Evolutionary conservation across 139 green algal species (phyloP), one percentile per base, ranked within the genome.

Genomic region (Picochlorum sp.): DNA sequence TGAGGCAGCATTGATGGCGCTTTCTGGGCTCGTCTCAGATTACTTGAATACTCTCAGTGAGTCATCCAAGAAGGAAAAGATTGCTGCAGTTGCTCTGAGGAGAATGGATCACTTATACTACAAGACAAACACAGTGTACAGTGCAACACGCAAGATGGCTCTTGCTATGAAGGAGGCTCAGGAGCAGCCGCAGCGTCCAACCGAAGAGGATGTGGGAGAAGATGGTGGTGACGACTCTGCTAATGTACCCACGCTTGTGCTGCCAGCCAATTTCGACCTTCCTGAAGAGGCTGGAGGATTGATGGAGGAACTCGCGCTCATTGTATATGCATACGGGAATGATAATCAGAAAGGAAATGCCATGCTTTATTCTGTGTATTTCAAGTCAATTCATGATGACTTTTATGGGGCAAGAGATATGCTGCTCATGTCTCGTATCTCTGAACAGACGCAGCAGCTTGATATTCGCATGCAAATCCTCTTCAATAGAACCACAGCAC

Each of bases 101-200:
- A 79, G 88, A 28, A 71, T 97, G 26, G 93, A 98, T 80, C 94
- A 98, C 80, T 76, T 97, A 4, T 98, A 99, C 81, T 96, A 92
- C 86, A 98, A 98, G 84, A 86, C 78, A 4, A 72, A 66, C 28
- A 6, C 72, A 0, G 88, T 96, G 70, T 97, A 96, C 58, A 74
- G 80, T 2, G 82, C 89, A 30, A 92, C 92, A 82, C 78, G 85
- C 47, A 85, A 85, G 65, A 79, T 94, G 28, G 81, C 78, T 0
- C 9, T 81, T 18, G 47, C 61, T 62, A 75, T 88, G 81, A 80
- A 90, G 72, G 45, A 83, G 55, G 71, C 70, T 26, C 67, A 15
- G 73, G 68, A 54, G 59, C 57, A 16, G 57, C 65, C 11, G 58
- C 66, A 18, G 49, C 64, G 14, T 59, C 60, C 54, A 4, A 64